phyloP scores from a whole-genome alignment of 2,329 filamentous ascomycete genomes.

The Phyllosticta citrichinensis region DNA sequence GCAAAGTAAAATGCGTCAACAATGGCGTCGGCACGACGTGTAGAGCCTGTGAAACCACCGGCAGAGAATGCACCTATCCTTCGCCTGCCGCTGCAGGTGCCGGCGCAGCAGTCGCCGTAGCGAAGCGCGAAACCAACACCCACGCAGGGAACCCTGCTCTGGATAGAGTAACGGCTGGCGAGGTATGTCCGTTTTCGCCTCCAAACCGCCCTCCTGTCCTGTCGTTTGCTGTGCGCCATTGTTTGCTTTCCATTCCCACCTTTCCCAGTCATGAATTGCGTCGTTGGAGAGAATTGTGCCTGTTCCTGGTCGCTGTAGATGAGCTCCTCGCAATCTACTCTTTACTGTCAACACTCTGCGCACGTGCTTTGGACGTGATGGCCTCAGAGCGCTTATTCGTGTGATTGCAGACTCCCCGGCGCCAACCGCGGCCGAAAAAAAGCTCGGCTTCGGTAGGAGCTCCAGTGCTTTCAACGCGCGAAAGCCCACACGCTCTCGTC shows the following conservation, averaged over 20 bases:
- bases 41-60: constrained; percentile 61
- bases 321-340: constrained; percentile 9
- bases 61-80: constrained; percentile 65
- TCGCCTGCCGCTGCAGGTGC: constrained; percentile 33
- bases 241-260: background rate
- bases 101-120: constrained; percentile 17
- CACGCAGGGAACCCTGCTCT: constrained; percentile 2
- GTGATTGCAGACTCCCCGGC: constrained; percentile 7
- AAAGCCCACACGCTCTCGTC: constrained; percentile 35
- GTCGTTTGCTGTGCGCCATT: background rate
- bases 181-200: constrained; percentile 8
- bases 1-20: constrained; percentile 84
- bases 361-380: constrained; percentile 6
- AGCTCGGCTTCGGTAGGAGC: constrained; percentile 26
- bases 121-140: constrained; percentile 19
- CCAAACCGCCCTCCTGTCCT: background rate
- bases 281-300: constrained; percentile 1
- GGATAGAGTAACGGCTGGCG: constrained; percentile 4
- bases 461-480: constrained; percentile 32
- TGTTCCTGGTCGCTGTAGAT: constrained; percentile 5
- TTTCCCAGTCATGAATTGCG: background rate
- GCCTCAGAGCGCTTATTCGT: constrained; percentile 5
- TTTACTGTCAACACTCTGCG: background rate
- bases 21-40: constrained; percentile 61
- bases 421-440: constrained; percentile 23